Percentiles rank a stretch among this genome's conserved stretches.
phyloP scores from a whole-genome alignment of 768 basidiomycete species.

The Lepiota venenata region DNA sequence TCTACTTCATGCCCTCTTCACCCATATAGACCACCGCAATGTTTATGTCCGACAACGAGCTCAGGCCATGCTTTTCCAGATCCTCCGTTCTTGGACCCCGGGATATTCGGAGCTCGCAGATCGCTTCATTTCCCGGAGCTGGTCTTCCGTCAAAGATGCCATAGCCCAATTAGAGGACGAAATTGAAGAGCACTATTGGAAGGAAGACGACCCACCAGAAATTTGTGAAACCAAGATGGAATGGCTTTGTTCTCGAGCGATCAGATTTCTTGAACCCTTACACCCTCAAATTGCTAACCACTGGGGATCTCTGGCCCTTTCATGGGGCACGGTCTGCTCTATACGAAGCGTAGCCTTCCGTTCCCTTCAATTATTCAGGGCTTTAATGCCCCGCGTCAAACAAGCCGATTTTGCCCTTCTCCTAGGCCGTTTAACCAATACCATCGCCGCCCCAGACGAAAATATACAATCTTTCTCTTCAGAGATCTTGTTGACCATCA shows the following conservation, averaged over 20 bases:
- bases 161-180: slow-evolving; percentile 58
- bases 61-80: slow-evolving; percentile 79
- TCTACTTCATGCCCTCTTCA: slow-evolving; percentile 76
- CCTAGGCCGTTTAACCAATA: slow-evolving; percentile 80
- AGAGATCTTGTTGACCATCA: slow-evolving; percentile 78
- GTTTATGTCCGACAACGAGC: slow-evolving; percentile 67
- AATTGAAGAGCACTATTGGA: slow-evolving; percentile 61
- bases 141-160: slow-evolving; percentile 44
- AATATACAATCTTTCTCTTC: slow-evolving; percentile 81
- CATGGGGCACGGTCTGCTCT: slow-evolving; percentile 86
- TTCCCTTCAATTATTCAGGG: slow-evolving; percentile 87
- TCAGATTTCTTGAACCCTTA: slow-evolving; percentile 66
- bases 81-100: slow-evolving; percentile 78
- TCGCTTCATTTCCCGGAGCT: slow-evolving; percentile 43
- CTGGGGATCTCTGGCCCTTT: slow-evolving; percentile 79
- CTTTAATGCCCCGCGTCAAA: slow-evolving; percentile 68
- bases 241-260: slow-evolving; percentile 59
- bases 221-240: slow-evolving; percentile 67
- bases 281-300: slow-evolving; percentile 64
- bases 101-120: slow-evolving; percentile 74
- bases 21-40: slow-evolving; percentile 77
- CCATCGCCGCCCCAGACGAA: slow-evolving; percentile 70
- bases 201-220: slow-evolving; percentile 57
- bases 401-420: slow-evolving; percentile 73
- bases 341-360: slow-evolving; percentile 84